phyloP scores from a whole-genome alignment of 2,329 filamentous ascomycete genomes.

The Pyricularia grisea region DNA sequence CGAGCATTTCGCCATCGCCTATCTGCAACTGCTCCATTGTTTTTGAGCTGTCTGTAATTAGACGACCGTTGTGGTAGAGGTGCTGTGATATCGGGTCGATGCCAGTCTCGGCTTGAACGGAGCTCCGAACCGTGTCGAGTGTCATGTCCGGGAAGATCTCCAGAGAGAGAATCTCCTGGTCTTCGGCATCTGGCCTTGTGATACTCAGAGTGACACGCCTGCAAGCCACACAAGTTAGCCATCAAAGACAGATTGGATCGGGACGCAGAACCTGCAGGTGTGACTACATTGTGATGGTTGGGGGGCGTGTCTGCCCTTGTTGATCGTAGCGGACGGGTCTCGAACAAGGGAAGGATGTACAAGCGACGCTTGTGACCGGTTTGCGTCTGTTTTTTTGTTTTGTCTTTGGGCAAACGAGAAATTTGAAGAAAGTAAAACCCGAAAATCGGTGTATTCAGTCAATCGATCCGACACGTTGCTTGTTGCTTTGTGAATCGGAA shows the following conservation, averaged over 20 bases:
- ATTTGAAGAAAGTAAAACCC: background rate
- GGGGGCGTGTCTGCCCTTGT: background rate
- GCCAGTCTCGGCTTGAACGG: constrained; percentile 74
- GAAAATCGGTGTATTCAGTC: background rate
- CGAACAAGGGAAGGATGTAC: background rate
- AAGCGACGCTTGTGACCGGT: background rate
- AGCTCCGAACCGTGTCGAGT: constrained; percentile 75
- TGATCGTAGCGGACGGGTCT: background rate
- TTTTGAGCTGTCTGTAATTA: constrained; percentile 67
- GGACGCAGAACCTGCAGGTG: background rate
- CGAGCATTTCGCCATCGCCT: constrained; percentile 84
- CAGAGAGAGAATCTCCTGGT: constrained; percentile 69
- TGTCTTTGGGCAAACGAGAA: background rate
- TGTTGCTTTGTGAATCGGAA: background rate
- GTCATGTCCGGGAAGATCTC: constrained; percentile 79
- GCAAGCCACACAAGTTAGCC: background rate
- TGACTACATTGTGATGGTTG: background rate
- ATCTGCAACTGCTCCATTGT: constrained; percentile 77
- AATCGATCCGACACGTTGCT: background rate
- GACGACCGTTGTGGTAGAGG: constrained; percentile 82
- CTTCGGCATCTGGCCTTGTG: constrained; percentile 60
- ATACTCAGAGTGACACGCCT: constrained; percentile 88
- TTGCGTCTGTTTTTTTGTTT: background rate
- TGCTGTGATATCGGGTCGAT: constrained; percentile 67
- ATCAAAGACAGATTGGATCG: background rate